Evolutionary conservation across 305 asterid genomes (phyloP).

Genomic region (Solanum hybrid): DNA sequence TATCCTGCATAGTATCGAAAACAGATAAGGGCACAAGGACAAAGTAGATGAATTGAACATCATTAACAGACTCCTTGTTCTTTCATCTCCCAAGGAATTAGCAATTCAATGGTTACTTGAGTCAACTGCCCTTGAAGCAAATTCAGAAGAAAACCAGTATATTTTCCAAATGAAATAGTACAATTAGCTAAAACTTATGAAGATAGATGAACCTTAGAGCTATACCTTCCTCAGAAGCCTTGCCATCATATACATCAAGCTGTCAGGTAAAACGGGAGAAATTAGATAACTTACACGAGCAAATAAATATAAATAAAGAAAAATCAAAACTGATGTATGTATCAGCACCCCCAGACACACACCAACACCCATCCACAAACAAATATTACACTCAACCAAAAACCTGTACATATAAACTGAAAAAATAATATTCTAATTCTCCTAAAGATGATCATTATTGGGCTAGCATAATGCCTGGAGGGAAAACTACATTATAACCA

Average conservation of each 20-base stretch:
- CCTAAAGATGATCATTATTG: background rate
- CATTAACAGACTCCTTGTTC: background rate
- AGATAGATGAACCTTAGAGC: background rate
- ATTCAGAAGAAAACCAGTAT: background rate
- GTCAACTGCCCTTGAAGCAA: background rate
- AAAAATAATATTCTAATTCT: background rate
- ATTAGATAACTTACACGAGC: constrained; percentile 12
- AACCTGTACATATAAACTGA: background rate
- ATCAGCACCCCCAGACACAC: background rate
- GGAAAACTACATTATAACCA: background rate
- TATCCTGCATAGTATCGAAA: background rate
- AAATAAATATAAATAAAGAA: background rate
- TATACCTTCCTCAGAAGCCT: constrained; percentile 76
- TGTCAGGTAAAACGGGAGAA: constrained; percentile 24
- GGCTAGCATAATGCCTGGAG: background rate
- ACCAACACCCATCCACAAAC: background rate
- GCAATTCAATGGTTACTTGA: background rate
- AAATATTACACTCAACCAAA: background rate
- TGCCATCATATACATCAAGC: constrained; percentile 89
- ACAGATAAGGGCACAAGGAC: background rate
- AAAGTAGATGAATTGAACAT: background rate
- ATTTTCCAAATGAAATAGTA: background rate
- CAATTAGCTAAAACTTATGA: background rate
- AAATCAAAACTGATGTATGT: background rate
- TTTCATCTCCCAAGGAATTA: background rate